These are phyloP conservation scores for Schizosaccharomyces japonicus DNA, from an alignment of 805 yeast species.

Conservation along the genomic window DNA sequence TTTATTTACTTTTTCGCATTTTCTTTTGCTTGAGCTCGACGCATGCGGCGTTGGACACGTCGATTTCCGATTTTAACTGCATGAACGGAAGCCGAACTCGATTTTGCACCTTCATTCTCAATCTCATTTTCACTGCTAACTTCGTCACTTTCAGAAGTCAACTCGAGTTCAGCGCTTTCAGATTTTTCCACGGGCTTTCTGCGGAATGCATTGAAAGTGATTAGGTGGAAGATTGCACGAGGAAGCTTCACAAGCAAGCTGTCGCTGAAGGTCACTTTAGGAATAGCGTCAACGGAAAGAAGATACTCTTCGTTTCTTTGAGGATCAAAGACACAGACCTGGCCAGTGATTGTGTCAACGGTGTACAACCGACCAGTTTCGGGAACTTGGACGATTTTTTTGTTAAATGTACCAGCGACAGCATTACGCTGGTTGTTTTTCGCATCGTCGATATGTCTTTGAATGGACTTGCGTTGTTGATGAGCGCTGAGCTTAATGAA, in stretches of 20 bases:
- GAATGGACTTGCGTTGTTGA: conserved; percentile 34
- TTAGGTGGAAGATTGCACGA: too few species aligned
- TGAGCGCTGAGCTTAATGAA: conserved; percentile 29
- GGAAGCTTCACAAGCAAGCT: neutral
- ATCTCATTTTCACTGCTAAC: too few species aligned
- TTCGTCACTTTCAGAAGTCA: too few species aligned
- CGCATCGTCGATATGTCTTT: conserved; percentile 15
- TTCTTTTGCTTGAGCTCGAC: too few species aligned
- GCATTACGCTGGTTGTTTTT: conserved; percentile 3
- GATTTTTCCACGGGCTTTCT: too few species aligned
- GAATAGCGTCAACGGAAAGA: neutral
- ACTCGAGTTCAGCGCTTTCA: too few species aligned
- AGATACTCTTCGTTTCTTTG: neutral
- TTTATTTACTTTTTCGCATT: too few species aligned
- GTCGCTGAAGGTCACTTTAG: neutral
- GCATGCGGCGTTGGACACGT: neutral
- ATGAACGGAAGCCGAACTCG: too few species aligned
- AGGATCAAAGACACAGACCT: neutral
- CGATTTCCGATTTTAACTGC: neutral
- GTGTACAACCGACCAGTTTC: neutral
- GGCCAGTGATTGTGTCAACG: neutral
- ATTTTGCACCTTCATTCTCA: too few species aligned
- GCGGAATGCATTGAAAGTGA: too few species aligned
- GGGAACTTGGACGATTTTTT: neutral
- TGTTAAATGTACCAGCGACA: neutral